Conservation (phyloP, 306 rosid genomes). For the Prosopis cineraria region DNA sequence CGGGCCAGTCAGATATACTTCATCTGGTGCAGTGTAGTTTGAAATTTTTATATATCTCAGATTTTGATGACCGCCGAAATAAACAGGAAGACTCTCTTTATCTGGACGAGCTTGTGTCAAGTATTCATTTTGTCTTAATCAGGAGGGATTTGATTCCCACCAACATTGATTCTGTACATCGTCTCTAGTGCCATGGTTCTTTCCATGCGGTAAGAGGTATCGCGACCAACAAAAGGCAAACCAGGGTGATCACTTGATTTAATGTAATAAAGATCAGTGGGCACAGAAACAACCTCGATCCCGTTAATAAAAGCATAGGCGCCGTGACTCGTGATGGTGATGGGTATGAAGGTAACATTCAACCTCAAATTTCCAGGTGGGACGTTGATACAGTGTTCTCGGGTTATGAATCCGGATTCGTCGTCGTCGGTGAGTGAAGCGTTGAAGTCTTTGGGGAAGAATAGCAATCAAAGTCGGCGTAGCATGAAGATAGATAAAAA, state of each 20-base stretch:
- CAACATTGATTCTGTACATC: slow-evolving; percentile 25
- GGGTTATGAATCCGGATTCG: not conserved
- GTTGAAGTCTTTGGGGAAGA: slow-evolving; percentile 41
- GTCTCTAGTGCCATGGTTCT: not conserved
- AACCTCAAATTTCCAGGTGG: slow-evolving; percentile 3
- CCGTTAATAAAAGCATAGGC: slow-evolving; percentile 52
- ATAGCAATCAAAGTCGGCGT: not conserved
- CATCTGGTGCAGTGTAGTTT: slow-evolving; percentile 15
- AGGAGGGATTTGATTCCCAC: not conserved
- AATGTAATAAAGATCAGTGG: slow-evolving; percentile 46
- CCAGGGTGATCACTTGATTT: not conserved
- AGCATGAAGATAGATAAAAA: slow-evolving; percentile 13
- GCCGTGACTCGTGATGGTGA: not conserved
- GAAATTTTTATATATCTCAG: not conserved
- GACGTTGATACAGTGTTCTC: slow-evolving; percentile 36
- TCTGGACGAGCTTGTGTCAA: not conserved
- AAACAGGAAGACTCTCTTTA: too few relatives aligned
- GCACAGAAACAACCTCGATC: slow-evolving; percentile 67
- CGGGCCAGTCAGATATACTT: too few relatives aligned
- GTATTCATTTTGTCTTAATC: not conserved
- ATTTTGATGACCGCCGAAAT: rapidly evolving
- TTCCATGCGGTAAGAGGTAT: too few relatives aligned
- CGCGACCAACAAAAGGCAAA: not conserved
- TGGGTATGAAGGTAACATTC: slow-evolving; percentile 46
- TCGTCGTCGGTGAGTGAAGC: not conserved